These are phyloP conservation scores for Uncinocarpus reesii DNA, from an alignment of 2,329 filamentous ascomycete genomes.

Conservation along the genomic window DNA sequence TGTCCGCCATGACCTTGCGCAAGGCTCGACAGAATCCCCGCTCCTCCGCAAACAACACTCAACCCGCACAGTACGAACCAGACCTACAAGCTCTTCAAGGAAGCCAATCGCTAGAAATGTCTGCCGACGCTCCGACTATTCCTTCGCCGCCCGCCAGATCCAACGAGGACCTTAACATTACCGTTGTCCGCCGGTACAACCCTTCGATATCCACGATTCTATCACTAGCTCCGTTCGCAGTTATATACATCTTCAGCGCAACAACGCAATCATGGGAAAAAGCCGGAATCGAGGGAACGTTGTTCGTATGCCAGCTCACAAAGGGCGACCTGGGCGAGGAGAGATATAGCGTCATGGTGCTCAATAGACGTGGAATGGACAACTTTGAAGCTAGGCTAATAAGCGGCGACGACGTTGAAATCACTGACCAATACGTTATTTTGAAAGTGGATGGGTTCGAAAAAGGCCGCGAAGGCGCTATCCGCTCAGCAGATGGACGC, in stretches of 20 bases:
- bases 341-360: conserved; percentile 52
- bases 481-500: conserved; percentile 5
- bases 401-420: conserved; percentile 51
- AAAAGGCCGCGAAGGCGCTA: conserved; percentile 19
- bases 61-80: conserved; percentile 52
- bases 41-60: conserved; percentile 15
- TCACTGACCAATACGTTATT: conserved; percentile 53
- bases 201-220: conserved; percentile 63
- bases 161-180: conserved; percentile 78
- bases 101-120: background rate
- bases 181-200: conserved; percentile 71
- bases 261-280: conserved; percentile 67
- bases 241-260: conserved; percentile 69
- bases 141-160: conserved; percentile 48
- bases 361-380: conserved; percentile 61
- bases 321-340: conserved; percentile 38
- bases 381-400: conserved; percentile 59
- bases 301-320: conserved; percentile 68
- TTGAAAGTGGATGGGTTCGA: conserved; percentile 39
- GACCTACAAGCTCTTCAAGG: conserved; percentile 38
- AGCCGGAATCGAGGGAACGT: conserved; percentile 69
- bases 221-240: conserved; percentile 72
- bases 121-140: conserved; percentile 21
- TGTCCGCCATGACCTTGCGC: conserved; percentile 16
- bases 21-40: conserved; percentile 15